Percentiles rank a stretch among this genome's conserved stretches.
Conservation (phyloP, 2,329 filamentous ascomycete species). For the Cryphonectria japonica region DNA sequence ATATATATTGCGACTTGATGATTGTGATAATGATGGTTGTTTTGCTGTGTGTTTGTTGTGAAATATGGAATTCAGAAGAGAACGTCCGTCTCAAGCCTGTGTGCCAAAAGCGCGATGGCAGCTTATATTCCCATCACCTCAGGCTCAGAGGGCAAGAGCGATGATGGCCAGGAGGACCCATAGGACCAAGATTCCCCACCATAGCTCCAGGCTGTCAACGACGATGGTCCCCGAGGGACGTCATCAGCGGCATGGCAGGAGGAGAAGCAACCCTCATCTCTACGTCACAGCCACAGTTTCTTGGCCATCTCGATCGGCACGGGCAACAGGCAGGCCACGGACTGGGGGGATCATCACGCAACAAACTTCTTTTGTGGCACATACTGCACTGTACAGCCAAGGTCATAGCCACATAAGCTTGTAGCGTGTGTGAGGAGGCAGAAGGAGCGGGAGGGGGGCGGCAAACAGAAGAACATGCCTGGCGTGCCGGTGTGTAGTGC, state of each 20-base stretch:
- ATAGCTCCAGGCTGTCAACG: constrained; percentile 16
- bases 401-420: neutral
- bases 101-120: constrained; percentile 22
- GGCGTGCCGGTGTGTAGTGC: constrained; percentile 3
- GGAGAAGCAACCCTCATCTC: constrained; percentile 7
- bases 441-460: no score
- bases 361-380: constrained; percentile 3
- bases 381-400: neutral
- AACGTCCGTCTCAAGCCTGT: constrained; percentile 6
- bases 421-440: neutral
- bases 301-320: constrained; percentile 28
- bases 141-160: no score
- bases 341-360: constrained; percentile 21
- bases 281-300: constrained; percentile 30
- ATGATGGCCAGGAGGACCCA: neutral
- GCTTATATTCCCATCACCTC: constrained; percentile 28
- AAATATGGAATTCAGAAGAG: neutral
- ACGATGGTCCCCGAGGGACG: constrained; percentile 16
- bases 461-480: constrained; percentile 16
- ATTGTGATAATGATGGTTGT: neutral
- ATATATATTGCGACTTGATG: neutral
- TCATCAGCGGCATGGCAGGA: constrained; percentile 24
- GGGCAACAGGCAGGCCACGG: neutral
- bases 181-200: neutral
- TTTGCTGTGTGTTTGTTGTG: neutral